phyloP scores from a whole-genome alignment of 2,329 filamentous ascomycete genomes.

The Pseudodiploospora longispora region DNA sequence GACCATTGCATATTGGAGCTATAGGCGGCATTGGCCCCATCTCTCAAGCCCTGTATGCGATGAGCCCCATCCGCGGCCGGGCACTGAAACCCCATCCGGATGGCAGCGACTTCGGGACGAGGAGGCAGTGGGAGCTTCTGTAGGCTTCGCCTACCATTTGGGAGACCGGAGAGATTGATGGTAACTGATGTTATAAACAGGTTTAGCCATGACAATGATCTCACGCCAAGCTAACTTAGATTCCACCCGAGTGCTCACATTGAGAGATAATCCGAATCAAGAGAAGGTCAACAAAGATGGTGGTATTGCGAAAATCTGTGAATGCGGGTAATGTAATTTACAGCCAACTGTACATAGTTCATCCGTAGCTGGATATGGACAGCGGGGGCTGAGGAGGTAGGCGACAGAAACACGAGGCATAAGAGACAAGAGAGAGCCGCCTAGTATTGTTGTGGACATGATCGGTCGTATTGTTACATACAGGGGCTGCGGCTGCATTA shows the following conservation, averaged over 20 bases:
- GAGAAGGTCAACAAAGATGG: too few relatives aligned
- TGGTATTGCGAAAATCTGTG: too few relatives aligned
- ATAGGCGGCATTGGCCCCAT: slow-evolving; percentile 54
- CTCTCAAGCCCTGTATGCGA: slow-evolving; percentile 45
- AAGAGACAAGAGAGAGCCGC: too few relatives aligned
- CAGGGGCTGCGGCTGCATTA: slow-evolving; percentile 9
- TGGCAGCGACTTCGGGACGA: slow-evolving; percentile 45
- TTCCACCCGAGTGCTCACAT: too few relatives aligned
- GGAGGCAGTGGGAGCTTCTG: slow-evolving; percentile 36
- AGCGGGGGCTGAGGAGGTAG: too few relatives aligned
- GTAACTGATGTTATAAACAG: slow-evolving; percentile 12
- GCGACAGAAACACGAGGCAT: too few relatives aligned
- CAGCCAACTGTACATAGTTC: too few relatives aligned
- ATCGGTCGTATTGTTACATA: slow-evolving; percentile 10
- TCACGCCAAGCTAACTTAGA: too few relatives aligned
- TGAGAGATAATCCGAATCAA: too few relatives aligned
- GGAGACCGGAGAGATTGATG: slow-evolving; percentile 2
- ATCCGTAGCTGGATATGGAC: too few relatives aligned
- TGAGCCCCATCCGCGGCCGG: slow-evolving; percentile 47
- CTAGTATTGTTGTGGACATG: slow-evolving; percentile 4
- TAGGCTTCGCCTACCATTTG: slow-evolving; percentile 19
- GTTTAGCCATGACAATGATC: neutral
- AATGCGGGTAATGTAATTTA: too few relatives aligned
- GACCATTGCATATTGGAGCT: slow-evolving; percentile 56
- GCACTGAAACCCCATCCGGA: slow-evolving; percentile 22